phyloP scores from a whole-genome alignment of 225 moss, liverwort and hornwort species.

The Neckera pumila region DNA sequence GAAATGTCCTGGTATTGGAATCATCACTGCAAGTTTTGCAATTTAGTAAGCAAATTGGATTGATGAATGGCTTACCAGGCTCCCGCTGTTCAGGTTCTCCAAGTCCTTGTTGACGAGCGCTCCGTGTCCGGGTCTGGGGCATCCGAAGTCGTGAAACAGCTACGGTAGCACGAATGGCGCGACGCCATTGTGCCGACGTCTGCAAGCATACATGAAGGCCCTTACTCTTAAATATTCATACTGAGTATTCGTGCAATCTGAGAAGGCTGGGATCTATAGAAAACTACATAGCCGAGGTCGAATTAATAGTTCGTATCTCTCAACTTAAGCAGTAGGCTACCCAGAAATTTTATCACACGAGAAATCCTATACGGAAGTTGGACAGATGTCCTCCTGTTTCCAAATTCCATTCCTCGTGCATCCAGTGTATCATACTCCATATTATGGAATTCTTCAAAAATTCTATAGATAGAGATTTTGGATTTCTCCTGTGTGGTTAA shows the following conservation, averaged over 20 bases:
- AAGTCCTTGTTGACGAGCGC: neutral
- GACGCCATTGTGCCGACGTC: neutral
- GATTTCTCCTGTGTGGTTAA: neutral
- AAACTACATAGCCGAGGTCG: neutral
- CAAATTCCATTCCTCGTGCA: neutral
- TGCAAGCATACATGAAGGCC: neutral
- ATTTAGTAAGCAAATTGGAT: neutral
- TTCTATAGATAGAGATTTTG: neutral
- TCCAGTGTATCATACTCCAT: too few species aligned
- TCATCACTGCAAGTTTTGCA: neutral
- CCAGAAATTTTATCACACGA: neutral
- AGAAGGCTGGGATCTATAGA: neutral
- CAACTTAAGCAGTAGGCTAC: neutral
- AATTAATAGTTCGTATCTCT: neutral
- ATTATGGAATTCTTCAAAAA: neutral
- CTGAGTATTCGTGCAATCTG: neutral
- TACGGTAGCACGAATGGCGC: neutral
- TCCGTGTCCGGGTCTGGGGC: neutral
- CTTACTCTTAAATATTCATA: neutral
- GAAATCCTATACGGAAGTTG: neutral
- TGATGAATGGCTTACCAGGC: neutral
- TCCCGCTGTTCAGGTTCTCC: neutral
- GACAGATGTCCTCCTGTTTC: neutral
- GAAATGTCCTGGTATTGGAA: too few species aligned
- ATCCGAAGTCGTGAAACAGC: neutral